Evolutionary conservation across 148 eudicot genomes (phyloP), one percentile per base, ranked within the genome.

Genomic region (Rhododendron griersonianum): DNA sequence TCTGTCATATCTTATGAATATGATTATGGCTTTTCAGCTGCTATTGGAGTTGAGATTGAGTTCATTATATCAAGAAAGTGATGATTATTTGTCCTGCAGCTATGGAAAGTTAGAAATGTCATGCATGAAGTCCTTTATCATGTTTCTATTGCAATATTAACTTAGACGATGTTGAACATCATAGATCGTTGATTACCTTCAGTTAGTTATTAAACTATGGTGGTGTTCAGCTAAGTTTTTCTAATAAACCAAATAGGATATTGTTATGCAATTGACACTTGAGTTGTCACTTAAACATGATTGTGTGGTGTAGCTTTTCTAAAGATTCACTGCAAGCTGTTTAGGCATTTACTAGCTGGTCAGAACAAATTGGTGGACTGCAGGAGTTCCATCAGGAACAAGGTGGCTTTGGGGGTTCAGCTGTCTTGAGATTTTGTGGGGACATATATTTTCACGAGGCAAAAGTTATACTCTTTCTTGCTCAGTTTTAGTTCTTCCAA

Each of bases 61-160:
- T 76, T 76, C 80, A 76, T 76, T 76, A 41, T 41, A 18, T 76
- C 18, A 76, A 76, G 80, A 39, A 76, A 76, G n/a, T 16, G 78
- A 19, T 14, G 21, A 7, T 33, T 35, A 15, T 41, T 35, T 35
- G 16, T 1, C 16, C 33, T 37, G 23, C 23, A 14, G 78, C 16
- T 37, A 14, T 35, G 3, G 78, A 74, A 37, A 15, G 33, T 74
- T 74, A 74, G 45, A 35, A 16, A 74, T 33, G 47, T 11, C 23
- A 37, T 7, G 23, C 30, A 76, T 39, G 80, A 39, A 76, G 48
- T 76, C 45, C 21, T 76, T 76, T 76, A 19, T 6, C 48, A 35
- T 37, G 48, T 77, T 44, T 28, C 80, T 44, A 39, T 19, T 44
- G 25, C 53, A 19, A 78, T 45, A 78, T 44, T 75, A 35, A 39